Conservation (phyloP, 1,139 yeast genomes). For the Diutina pseudorugosa region DNA sequence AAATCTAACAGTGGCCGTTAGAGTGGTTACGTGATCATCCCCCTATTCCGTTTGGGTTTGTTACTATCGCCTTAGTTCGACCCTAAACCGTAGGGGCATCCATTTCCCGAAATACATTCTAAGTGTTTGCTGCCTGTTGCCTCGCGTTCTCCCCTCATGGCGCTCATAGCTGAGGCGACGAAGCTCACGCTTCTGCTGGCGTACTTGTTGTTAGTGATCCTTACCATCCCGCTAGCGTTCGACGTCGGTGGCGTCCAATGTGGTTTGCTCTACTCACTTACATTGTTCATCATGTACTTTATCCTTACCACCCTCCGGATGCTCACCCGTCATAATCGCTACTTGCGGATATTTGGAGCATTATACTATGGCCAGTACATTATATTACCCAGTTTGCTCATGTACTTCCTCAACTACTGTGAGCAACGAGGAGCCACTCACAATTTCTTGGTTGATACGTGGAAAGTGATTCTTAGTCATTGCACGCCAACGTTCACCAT, state of each 20-base stretch:
- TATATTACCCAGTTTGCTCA: conserved; percentile 68
- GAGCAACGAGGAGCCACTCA: conserved; percentile 23
- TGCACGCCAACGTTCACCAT: conserved; percentile 84
- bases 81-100: neutral
- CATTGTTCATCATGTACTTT: conserved; percentile 58
- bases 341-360: conserved; percentile 41
- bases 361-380: conserved; percentile 75
- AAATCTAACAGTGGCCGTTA: neutral
- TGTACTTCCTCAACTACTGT: conserved; percentile 51
- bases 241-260: conserved; percentile 88
- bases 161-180: neutral
- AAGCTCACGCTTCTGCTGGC: conserved; percentile 30
- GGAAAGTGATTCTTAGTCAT: conserved; percentile 62
- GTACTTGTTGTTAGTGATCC: conserved; percentile 55
- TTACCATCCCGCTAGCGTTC: conserved; percentile 89
- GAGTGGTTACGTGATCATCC: neutral
- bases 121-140: neutral
- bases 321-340: conserved; percentile 33
- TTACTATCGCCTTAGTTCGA: neutral
- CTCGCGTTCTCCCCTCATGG: neutral
- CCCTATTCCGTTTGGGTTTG: neutral
- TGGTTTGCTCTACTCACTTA: conserved; percentile 77
- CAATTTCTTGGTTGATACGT: conserved; percentile 20
- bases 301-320: conserved; percentile 62
- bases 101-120: neutral